Evolutionary conservation across 2,329 filamentous ascomycete genomes (phyloP).

Genomic region (Colletotrichum melonis): DNA sequence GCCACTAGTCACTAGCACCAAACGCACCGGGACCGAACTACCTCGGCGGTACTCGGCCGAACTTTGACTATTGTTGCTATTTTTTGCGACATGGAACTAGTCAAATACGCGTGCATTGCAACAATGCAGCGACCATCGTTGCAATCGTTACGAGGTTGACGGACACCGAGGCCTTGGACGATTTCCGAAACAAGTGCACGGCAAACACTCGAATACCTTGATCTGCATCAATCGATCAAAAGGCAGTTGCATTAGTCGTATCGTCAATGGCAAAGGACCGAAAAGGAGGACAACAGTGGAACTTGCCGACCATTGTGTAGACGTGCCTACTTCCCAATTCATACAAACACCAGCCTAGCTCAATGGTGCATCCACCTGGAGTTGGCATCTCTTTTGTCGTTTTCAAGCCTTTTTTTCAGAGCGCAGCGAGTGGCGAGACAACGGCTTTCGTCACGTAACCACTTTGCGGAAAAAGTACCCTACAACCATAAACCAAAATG

Average conservation of each 20-base stretch:
- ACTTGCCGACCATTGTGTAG: background rate
- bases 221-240: background rate
- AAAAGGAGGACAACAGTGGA: background rate
- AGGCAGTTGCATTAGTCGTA: conserved; percentile 12
- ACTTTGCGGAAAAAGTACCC: conserved; percentile 30
- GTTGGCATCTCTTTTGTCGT: conserved; percentile 36
- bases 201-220: background rate
- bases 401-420: conserved; percentile 30
- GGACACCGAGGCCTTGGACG: background rate
- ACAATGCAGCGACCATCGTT: background rate
- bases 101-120: background rate
- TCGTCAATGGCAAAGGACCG: background rate
- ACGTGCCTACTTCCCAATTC: background rate
- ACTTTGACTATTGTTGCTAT: conserved; percentile 18
- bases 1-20: conserved; percentile 24
- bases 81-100: conserved; percentile 11
- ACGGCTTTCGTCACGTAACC: conserved; percentile 19
- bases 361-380: conserved; percentile 8
- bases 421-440: conserved; percentile 28
- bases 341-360: background rate
- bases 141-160: background rate
- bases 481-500: conserved; percentile 47
- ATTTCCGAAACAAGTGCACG: conserved; percentile 2
- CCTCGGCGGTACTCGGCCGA: conserved; percentile 21
- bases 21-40: conserved; percentile 14